Evolutionary conservation across 371 early-diverging fungal species (phyloP), one percentile per base, ranked within the genome.

Genomic region (Mortierella sp.): DNA sequence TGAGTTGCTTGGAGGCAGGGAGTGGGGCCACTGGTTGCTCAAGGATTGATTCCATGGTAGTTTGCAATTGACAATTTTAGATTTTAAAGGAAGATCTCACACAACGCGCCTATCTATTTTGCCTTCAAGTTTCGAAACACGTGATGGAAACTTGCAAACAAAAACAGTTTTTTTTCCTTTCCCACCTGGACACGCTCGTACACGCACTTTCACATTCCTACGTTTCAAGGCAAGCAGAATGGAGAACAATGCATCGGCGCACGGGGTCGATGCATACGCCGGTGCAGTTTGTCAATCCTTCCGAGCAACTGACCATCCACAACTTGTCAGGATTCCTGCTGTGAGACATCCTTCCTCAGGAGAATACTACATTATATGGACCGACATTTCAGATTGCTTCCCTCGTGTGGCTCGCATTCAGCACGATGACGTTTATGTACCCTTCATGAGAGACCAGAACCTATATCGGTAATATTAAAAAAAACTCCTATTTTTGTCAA

Each of bases 31-130:
- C 24, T 26, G 77, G 83, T 39, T 83, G 77, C 35, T 83, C 77
- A 26, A 83, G 83, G 32, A 77, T 62, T 47, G 74, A 70, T 68
- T 83, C 83, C 74, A 71, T 77, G 3, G 55, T 47, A 14, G 18
- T 45, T 32, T n/a, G 61, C 39, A 26, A 28, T 61, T 39, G 62
- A 35, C 49, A 11, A 40, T 4, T 37, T 18, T 18, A 12, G 39
- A 24, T 40, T 40, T 45, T 16, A 45, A 45, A 18, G 45, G 16
- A 43, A 43, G 43, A 43, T 43, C 43, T 43, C 16, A 14, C 16
- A 14, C 16, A 43, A 10, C 43, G 43, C 43, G 43, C 43, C 30
- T 30, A 43, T 43, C 9, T 43, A n/a, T 43, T 1, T 11, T 11
- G 2, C 14, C 16, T 43, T 43, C 43, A 1, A 43, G 2, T 1